Conservation (phyloP, 495 filamentous ascomycete genomes). For the Aspergillus taichungensis region DNA sequence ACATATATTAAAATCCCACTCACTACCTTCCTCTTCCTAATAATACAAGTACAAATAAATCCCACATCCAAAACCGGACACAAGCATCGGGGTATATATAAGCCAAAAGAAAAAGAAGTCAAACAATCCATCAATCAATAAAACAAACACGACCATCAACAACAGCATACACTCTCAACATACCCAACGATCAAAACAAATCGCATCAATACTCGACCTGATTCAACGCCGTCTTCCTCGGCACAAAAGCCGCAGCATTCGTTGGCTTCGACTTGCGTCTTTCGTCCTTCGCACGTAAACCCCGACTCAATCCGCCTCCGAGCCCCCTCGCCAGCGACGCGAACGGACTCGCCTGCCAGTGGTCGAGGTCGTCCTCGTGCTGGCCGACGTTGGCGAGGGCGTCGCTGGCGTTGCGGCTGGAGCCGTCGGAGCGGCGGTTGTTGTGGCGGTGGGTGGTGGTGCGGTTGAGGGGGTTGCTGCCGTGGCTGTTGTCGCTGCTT, state of each 20-base stretch:
- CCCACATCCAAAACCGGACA: neutral
- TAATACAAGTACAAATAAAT: too few relatives aligned
- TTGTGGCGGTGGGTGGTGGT: neutral
- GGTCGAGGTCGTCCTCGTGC: slow-evolving; percentile 27
- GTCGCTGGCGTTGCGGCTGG: slow-evolving; percentile 1
- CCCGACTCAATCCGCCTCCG: slow-evolving; percentile 35
- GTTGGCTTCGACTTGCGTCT: slow-evolving; percentile 11
- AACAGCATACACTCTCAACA: too few relatives aligned
- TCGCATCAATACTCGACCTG: slow-evolving; percentile 9
- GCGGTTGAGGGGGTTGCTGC: slow-evolving; percentile 16
- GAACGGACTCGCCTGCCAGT: slow-evolving; percentile 39
- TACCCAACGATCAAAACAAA: neutral
- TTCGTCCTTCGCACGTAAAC: slow-evolving; percentile 26
- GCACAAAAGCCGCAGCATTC: slow-evolving; percentile 9
- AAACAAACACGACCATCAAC: neutral
- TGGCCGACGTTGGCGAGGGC: slow-evolving; percentile 11
- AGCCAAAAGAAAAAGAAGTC: neutral
- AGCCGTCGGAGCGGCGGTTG: slow-evolving; percentile 7
- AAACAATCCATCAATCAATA: neutral
- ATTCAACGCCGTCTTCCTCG: slow-evolving; percentile 17
- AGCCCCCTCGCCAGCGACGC: slow-evolving; percentile 39
- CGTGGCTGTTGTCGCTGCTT: slow-evolving; percentile 8
- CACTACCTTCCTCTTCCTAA: too few relatives aligned
- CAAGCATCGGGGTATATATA: slow-evolving; percentile 1
- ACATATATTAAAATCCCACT: too few relatives aligned